Conservation (phyloP, 2,329 filamentous ascomycete species). For the Botrytis hyacinthi region DNA sequence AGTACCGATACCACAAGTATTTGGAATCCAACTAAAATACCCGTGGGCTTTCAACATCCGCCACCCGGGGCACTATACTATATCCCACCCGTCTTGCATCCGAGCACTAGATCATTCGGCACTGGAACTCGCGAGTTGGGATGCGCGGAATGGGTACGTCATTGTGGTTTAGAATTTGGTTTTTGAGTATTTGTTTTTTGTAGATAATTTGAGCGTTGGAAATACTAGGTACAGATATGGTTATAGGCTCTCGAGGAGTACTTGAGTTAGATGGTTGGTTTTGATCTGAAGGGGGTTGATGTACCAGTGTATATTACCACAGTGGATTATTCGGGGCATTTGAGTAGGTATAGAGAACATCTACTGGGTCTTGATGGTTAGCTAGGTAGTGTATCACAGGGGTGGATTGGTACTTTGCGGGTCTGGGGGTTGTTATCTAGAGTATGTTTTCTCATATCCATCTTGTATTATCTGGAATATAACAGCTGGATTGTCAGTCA, state of each 20-base stretch:
- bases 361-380: neutral
- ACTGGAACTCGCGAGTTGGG: neutral
- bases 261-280: neutral
- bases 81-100: neutral
- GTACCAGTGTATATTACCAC: too few species aligned
- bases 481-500: rapidly evolving
- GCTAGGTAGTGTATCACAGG: neutral
- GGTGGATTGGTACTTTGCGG: neutral
- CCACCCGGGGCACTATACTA: neutral
- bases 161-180: neutral
- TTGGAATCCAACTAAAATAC: neutral
- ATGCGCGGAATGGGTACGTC: neutral
- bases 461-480: neutral
- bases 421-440: too few species aligned
- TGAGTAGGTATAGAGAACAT: neutral
- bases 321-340: neutral
- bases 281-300: neutral
- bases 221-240: neutral
- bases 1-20: neutral
- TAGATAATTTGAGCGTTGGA: neutral
- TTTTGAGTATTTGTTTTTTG: neutral
- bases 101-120: neutral
- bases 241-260: neutral
- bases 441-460: neutral
- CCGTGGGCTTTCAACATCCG: neutral